A percentile compares a stretch with the other conserved stretches of the same genome.
Evolutionary conservation across 306 rosid genomes (phyloP).

Genomic region (Lupinus albus): DNA sequence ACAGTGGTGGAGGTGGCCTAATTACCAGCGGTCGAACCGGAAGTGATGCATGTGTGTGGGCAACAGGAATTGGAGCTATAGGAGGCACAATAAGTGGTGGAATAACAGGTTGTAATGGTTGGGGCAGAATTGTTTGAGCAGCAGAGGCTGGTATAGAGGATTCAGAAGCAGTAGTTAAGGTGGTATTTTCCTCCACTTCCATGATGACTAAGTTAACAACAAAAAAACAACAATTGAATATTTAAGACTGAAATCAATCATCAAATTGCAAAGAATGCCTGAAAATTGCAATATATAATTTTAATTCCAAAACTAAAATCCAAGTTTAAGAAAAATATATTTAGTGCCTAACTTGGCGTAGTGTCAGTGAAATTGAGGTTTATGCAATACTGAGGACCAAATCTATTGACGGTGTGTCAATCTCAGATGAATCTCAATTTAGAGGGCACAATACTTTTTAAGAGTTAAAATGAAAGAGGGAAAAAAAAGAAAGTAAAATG

Average conservation of each 20-base stretch:
- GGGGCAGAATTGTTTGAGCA: constrained; percentile 45
- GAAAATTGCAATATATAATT: too few relatives aligned
- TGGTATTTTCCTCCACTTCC: constrained; percentile 56
- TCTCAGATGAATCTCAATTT: too few relatives aligned
- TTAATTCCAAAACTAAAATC: too few relatives aligned
- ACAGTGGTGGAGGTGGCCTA: constrained; percentile 52
- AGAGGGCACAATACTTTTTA: too few relatives aligned
- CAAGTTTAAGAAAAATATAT: too few relatives aligned
- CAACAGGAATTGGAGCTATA: constrained; percentile 61
- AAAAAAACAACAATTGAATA: neutral
- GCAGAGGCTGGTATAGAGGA: constrained; percentile 46
- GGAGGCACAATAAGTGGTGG: constrained; percentile 48
- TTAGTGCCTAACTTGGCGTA: too few relatives aligned
- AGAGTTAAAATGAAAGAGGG: too few relatives aligned
- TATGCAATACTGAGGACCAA: too few relatives aligned
- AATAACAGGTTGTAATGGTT: constrained; percentile 46
- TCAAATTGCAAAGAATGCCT: too few relatives aligned
- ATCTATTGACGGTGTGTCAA: too few relatives aligned
- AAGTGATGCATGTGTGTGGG: constrained; percentile 64
- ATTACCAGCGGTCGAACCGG: constrained; percentile 57
- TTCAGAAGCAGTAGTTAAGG: constrained; percentile 50
- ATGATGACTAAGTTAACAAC: constrained; percentile 37
- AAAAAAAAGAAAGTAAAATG: too few relatives aligned
- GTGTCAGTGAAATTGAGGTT: too few relatives aligned
- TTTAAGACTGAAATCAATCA: neutral